Evolutionary conservation across 192 early-diverging fungal genomes (phyloP).

Genomic region (Mortierella claussenii): DNA sequence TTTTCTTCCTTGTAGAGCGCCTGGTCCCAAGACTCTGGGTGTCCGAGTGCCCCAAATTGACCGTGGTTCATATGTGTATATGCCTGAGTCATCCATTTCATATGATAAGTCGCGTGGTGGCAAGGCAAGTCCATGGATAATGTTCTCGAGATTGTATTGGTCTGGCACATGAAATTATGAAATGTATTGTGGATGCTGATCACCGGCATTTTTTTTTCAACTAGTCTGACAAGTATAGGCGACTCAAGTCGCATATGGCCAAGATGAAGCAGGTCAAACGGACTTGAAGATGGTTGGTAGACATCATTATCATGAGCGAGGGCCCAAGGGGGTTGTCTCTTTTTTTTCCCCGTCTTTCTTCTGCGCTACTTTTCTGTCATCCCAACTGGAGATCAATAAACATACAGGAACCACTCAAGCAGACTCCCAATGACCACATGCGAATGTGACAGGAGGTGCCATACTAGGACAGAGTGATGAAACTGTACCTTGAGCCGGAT

Average conservation of each 20-base stretch:
- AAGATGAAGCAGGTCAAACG: slow-evolving; percentile 54
- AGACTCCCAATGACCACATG: too few relatives aligned
- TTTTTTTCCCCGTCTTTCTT: not conserved
- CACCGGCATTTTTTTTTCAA: not conserved
- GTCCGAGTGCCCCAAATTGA: slow-evolving; percentile 45
- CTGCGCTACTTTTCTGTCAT: not conserved
- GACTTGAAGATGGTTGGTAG: slow-evolving; percentile 6
- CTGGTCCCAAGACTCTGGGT: slow-evolving; percentile 19
- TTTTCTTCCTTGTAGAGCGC: slow-evolving; percentile 7
- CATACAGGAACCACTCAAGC: too few relatives aligned
- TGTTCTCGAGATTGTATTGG: not conserved
- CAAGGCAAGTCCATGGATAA: slow-evolving; percentile 16
- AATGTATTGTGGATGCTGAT: not conserved
- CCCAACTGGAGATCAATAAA: too few relatives aligned
- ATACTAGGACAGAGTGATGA: too few relatives aligned
- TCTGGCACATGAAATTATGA: not conserved
- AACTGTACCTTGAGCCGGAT: too few relatives aligned
- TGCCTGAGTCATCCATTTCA: slow-evolving; percentile 43
- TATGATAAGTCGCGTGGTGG: slow-evolving; percentile 51
- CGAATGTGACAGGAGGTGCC: too few relatives aligned
- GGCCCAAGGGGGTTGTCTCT: too few relatives aligned
- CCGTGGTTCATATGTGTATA: slow-evolving; percentile 33
- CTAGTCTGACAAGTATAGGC: slow-evolving; percentile 52
- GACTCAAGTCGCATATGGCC: slow-evolving; percentile 53
- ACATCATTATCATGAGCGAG: too few relatives aligned